Base-by-base conservation (phyloP, 768 basidiomycete species). In the Suillus americanus region DNA sequence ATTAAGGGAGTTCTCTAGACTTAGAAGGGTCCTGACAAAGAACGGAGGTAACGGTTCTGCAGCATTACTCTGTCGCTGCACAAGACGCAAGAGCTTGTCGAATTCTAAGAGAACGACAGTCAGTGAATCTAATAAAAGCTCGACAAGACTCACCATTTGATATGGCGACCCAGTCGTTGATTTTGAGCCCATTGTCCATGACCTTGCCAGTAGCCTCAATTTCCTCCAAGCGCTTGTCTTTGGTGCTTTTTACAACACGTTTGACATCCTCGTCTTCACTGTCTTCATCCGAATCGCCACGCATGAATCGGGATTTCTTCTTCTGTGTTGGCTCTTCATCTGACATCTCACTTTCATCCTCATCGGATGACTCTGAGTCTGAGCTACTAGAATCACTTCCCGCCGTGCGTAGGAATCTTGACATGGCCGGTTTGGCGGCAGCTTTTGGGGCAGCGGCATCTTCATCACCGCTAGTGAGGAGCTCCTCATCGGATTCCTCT, bases 141-240 rank as follows among this genome's bases (percentile, higher is more conserved):
- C 16, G 28, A 41, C 14, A 25, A 55, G 25, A 76, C 87, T 63
- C 70, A 95, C 96, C 96, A 65, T 85, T 89, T 25, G 91, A 94
- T 71, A 95, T 96, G 35, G 87, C 88, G 30, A 90, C 89, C 97
- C 97, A 99, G 79, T 99, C 95, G 71, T 96, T 97, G 70, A 97
- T 96, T 83, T 93, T 97, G 67, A 92, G 82, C 23, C 90, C 95
- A 74, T 99, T 99, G 55, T 97, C 94, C 81, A 99, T 97, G 55
- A 82, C 82, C 78, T 91, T 95, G 62, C 94, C 93, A 3, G 90
- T 91, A 1, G 87, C 87, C 77, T 98, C 96, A 88, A 99, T 96
- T 83, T 99, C 97, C 56, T 91, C 94, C 73, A 95, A 77, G 61
- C 96, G 84, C 77, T 94, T 96, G 77, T 96, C 93, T 71, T 91